Base-by-base conservation (phyloP, 768 basidiomycete species). In the Strobilomyces dryophilus region DNA sequence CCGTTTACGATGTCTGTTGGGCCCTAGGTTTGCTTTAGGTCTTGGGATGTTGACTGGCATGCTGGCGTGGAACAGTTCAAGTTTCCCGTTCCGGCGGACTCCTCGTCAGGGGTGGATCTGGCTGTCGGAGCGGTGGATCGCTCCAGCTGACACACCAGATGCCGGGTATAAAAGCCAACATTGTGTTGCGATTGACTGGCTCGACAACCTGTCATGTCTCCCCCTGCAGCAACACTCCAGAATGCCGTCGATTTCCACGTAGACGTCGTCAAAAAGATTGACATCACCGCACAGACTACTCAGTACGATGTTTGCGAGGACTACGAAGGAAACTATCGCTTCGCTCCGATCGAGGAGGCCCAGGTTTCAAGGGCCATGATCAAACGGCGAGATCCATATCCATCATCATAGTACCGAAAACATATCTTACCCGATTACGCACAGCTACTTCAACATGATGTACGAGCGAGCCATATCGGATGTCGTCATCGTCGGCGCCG, bases 281-380 rank as follows among this genome's bases (percentile, higher is more conserved):
- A 47, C 10, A 4, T 51, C 4, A 32, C 36, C 10, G 52, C 45
- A 9, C 34, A 56, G 21, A 56, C 45, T 6, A 41, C 54, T 10
- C 51, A 62, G 14, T 57, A 61, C 12, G 58, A 68, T 47, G 54
- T 66, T 26, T 51, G 53, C 49, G 66, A 67, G 47, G 66, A 67
- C 48, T 87, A 85, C 59, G 71, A 81, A 24, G 87, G 86, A 4
- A 64, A 77, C 52, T 87, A 85, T 70, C 76, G 75, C 31, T 88
- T 87, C 53, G 85, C 85, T 2, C 85, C 86, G 3, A 86, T 88
- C 52, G 77, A 84, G 60, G 88, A 89, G 70, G 83, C 86, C 8
- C 80, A 88, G 57, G 87, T 89, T 3, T 82, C 85, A 9, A 74
- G 87, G 40, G 85, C 85, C 43, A 89, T 88, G 86, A 87, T 85